Conservation (phyloP, 208 protist genomes). For the Crithidia acanthocephali region DNA sequence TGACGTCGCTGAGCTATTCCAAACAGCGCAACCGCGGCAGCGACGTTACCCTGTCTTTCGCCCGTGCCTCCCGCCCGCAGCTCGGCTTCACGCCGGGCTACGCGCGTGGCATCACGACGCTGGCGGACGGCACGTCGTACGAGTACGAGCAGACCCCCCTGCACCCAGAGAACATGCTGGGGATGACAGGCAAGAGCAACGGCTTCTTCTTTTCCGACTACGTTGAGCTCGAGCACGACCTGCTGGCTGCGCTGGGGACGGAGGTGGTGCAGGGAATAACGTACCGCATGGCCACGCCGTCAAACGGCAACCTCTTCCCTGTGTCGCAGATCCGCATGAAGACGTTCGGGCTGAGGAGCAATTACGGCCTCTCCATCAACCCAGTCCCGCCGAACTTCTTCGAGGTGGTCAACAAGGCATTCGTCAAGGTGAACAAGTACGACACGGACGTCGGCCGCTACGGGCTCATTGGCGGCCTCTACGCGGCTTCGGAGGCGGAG, state of each 20-base stretch:
- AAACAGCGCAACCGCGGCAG: conserved; percentile 27
- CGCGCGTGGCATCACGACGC: background rate
- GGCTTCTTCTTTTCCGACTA: conserved; percentile 20
- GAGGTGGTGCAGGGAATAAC: conserved; percentile 10
- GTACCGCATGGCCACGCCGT: conserved; percentile 12
- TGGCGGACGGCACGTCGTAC: conserved; percentile 5
- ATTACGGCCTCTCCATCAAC: conserved; percentile 8
- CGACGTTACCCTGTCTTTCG: conserved; percentile 10
- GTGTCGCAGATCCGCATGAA: conserved; percentile 18
- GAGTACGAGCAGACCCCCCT: conserved; percentile 1
- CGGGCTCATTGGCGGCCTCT: conserved; percentile 38
- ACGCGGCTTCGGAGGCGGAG: conserved; percentile 25
- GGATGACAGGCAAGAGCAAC: background rate
- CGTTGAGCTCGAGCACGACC: conserved; percentile 9
- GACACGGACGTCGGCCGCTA: conserved; percentile 28
- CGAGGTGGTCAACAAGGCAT: conserved; percentile 41
- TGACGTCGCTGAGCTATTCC: conserved; percentile 47
- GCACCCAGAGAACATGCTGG: conserved; percentile 13
- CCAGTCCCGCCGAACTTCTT: conserved; percentile 58
- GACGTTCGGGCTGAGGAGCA: conserved; percentile 34
- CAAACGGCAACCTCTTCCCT: background rate
- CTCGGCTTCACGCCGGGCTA: conserved; percentile 7
- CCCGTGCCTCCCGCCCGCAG: background rate
- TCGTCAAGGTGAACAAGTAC: conserved; percentile 41
- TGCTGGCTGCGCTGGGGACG: conserved; percentile 1